Evolutionary conservation across 1,139 yeast genomes (phyloP).

Genomic region (Geotrichum phurueaensis): DNA sequence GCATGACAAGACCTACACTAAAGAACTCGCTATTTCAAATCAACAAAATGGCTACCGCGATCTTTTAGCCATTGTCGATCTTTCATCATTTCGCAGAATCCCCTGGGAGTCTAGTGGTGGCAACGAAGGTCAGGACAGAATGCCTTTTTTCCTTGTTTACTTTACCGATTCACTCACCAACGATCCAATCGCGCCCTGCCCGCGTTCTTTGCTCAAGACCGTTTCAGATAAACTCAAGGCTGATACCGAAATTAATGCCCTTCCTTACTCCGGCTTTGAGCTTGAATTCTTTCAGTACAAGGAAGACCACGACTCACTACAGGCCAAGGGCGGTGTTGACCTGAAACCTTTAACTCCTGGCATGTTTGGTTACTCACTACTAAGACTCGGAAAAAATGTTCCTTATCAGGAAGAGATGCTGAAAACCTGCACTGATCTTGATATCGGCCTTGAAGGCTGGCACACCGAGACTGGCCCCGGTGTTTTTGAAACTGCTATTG

Average conservation of each 20-base stretch:
- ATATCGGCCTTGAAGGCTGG: slow-evolving; percentile 35
- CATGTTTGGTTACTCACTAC: slow-evolving; percentile 37
- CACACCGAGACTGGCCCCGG: slow-evolving; percentile 40
- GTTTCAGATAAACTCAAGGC: slow-evolving; percentile 23
- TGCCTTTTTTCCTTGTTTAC: slow-evolving; percentile 32
- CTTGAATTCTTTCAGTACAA: slow-evolving; percentile 35
- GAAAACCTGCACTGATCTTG: slow-evolving; percentile 25
- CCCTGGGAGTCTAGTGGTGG: slow-evolving; percentile 32
- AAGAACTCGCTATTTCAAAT: slow-evolving; percentile 30
- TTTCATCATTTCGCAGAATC: slow-evolving; percentile 26
- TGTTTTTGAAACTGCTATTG: slow-evolving; percentile 38
- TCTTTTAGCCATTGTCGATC: slow-evolving; percentile 31
- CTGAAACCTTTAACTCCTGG: slow-evolving; percentile 34
- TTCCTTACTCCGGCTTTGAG: slow-evolving; percentile 35
- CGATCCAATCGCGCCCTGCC: slow-evolving; percentile 33
- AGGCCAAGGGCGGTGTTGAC: slow-evolving; percentile 28
- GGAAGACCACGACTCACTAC: slow-evolving; percentile 30
- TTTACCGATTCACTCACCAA: slow-evolving; percentile 28
- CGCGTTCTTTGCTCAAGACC: slow-evolving; percentile 29
- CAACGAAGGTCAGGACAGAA: slow-evolving; percentile 1
- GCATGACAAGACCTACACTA: slow-evolving; percentile 33
- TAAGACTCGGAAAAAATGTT: slow-evolving; percentile 32
- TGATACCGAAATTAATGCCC: slow-evolving; percentile 17
- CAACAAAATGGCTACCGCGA: slow-evolving; percentile 35
- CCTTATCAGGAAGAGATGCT: slow-evolving; percentile 33